Conservation (phyloP, 176 grass and related monocot genomes). For the Zea luxurians region DNA sequence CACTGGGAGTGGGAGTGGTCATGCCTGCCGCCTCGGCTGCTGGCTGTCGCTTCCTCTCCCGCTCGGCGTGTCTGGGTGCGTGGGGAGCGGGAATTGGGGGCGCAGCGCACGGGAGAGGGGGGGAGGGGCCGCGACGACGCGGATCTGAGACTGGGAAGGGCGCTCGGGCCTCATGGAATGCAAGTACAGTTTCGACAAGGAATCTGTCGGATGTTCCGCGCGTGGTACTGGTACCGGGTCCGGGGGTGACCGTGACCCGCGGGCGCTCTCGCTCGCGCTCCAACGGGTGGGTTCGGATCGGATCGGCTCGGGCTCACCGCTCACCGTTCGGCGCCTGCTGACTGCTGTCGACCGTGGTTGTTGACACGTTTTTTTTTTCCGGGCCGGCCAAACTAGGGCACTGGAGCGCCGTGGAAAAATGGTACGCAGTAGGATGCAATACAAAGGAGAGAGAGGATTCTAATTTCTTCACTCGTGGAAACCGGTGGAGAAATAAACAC, state of each 20-base stretch:
- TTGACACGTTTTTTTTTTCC: background rate
- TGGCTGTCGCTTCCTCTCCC: slow-evolving; percentile 27
- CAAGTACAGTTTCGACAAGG: slow-evolving; percentile 59
- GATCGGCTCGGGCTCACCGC: background rate
- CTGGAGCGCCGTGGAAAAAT: background rate
- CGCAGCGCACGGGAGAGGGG: slow-evolving; percentile 3
- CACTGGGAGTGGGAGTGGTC: slow-evolving; percentile 44
- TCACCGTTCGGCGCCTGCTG: background rate
- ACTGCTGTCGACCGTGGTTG: background rate
- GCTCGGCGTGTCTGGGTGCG: slow-evolving; percentile 16
- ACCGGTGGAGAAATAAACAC: background rate
- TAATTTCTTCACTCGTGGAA: no score
- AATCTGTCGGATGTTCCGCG: slow-evolving; percentile 46
- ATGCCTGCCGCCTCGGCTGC: slow-evolving; percentile 33
- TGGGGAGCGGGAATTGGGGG: slow-evolving; percentile 30
- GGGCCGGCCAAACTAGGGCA: background rate
- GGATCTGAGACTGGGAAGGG: slow-evolving; percentile 25
- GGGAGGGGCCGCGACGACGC: slow-evolving; percentile 37
- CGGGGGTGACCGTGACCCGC: background rate
- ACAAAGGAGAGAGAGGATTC: background rate
- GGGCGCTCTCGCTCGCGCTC: background rate
- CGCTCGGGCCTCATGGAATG: slow-evolving; percentile 12
- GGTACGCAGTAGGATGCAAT: background rate
- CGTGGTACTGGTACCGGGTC: slow-evolving; percentile 42
- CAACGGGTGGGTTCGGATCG: background rate